A percentile compares a stretch with the other conserved stretches of the same genome.
Evolutionary conservation across 164 flowering plant genomes (phyloP).

Genomic region (Nymphaea colorata): DNA sequence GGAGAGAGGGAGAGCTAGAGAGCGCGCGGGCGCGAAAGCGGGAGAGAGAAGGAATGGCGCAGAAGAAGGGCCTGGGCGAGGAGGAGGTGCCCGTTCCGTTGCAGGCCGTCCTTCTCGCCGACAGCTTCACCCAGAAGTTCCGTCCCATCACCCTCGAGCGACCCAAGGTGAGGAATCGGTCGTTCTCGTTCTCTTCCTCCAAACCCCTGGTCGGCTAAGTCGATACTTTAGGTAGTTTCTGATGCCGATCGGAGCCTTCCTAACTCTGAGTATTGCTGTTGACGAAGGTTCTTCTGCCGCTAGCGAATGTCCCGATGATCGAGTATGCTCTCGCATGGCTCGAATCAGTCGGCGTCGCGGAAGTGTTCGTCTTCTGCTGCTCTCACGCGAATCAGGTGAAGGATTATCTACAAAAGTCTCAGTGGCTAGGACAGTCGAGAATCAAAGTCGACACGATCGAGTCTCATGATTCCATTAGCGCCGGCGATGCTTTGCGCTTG

Average conservation of each 20-base stretch:
- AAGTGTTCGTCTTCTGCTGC: constrained; percentile 88
- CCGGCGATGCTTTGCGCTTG: constrained; percentile 89
- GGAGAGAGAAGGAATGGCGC: constrained; percentile 14
- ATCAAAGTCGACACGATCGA: constrained; percentile 66
- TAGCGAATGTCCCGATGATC: constrained; percentile 88
- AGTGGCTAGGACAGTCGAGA: constrained; percentile 64
- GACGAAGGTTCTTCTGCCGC: constrained; percentile 66
- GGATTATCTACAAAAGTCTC: constrained; percentile 55
- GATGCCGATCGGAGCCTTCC: neutral
- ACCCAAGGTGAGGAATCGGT: constrained; percentile 47
- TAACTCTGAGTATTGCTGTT: neutral
- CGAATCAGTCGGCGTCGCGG: constrained; percentile 93
- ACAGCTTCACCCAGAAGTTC: constrained; percentile 83
- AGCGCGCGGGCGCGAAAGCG: neutral
- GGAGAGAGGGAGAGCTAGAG: neutral
- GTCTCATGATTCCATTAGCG: constrained; percentile 65
- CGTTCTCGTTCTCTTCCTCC: neutral
- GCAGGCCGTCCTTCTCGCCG: constrained; percentile 86
- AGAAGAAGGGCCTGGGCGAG: constrained; percentile 19
- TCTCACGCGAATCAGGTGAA: constrained; percentile 87
- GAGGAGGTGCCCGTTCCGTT: constrained; percentile 55
- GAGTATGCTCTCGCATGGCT: constrained; percentile 91
- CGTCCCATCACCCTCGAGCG: constrained; percentile 95
- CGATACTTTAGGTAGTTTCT: neutral
- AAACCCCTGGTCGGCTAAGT: neutral